These are phyloP conservation scores for Psilocybe subaeruginosa DNA, from an alignment of 768 basidiomycete species.

Conservation along the genomic window DNA sequence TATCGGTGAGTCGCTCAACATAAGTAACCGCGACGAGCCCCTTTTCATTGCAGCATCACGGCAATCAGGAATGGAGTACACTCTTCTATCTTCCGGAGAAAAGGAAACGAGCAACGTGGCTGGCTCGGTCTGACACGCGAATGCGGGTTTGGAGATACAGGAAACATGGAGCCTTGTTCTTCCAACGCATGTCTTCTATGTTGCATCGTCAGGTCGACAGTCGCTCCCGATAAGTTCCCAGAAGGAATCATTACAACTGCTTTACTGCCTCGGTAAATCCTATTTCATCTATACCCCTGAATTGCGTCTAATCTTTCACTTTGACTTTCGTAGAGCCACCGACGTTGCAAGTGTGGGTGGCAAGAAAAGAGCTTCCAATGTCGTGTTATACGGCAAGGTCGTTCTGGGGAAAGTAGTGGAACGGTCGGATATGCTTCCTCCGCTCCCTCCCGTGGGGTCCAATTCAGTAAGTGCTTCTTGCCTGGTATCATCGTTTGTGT, in stretches of 20 bases:
- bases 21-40: neutral
- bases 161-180: slow-evolving; percentile 22
- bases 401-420: neutral
- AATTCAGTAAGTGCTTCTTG: neutral
- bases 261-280: slow-evolving; percentile 13
- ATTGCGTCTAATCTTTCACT: neutral
- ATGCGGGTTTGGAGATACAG: slow-evolving; percentile 28
- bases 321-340: slow-evolving; percentile 9
- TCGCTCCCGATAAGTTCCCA: slow-evolving; percentile 7
- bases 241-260: slow-evolving; percentile 19
- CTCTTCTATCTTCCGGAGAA: slow-evolving; percentile 4
- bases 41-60: neutral
- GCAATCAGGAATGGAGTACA: neutral
- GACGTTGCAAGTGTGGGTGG: neutral
- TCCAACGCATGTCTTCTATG: slow-evolving; percentile 25
- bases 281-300: neutral
- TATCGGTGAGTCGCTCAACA: neutral
- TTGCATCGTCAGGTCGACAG: slow-evolving; percentile 16
- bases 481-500: neutral
- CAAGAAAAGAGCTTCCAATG: neutral
- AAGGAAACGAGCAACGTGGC: slow-evolving; percentile 15
- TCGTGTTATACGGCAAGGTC: neutral
- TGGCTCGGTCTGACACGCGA: slow-evolving; percentile 25
- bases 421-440: neutral
- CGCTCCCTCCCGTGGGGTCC: neutral